Evolutionary conservation across 208 protist species (phyloP).

Genomic region (Zelonia costaricensis): DNA sequence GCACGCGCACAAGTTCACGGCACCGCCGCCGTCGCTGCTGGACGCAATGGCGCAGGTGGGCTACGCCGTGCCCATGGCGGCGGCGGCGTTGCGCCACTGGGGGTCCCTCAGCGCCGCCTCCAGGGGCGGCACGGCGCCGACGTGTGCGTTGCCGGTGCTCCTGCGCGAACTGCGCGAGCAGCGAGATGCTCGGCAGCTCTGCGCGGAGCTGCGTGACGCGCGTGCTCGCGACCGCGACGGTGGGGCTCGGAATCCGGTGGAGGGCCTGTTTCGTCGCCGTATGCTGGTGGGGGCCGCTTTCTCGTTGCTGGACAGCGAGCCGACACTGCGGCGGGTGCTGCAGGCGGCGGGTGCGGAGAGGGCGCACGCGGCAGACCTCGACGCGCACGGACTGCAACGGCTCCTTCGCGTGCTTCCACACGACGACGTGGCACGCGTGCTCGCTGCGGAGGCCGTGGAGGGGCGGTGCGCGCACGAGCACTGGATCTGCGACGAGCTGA

Average conservation of each 20-base stretch:
- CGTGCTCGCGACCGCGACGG: neutral
- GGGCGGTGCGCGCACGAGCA: constrained; percentile 61
- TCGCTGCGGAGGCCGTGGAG: constrained; percentile 9
- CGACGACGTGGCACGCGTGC: constrained; percentile 9
- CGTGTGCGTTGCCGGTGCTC: constrained; percentile 9
- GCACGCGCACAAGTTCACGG: constrained; percentile 7
- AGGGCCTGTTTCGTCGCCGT: constrained; percentile 15
- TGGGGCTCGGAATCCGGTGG: neutral
- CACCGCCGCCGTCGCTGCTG: constrained; percentile 12
- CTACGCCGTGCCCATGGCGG: constrained; percentile 14
- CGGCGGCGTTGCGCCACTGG: constrained; percentile 15
- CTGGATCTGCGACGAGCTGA: constrained; percentile 29
- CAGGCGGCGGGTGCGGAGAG: constrained; percentile 23
- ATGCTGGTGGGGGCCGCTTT: constrained; percentile 63
- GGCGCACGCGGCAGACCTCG: constrained; percentile 54
- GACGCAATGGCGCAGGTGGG: constrained; percentile 34
- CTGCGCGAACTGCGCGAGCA: constrained; percentile 14
- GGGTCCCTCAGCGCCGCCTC: constrained; percentile 2
- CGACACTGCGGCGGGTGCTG: constrained; percentile 46
- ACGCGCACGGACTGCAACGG: constrained; percentile 69
- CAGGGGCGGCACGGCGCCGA: no score
- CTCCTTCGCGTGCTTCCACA: constrained; percentile 56
- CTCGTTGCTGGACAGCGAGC: constrained; percentile 42
- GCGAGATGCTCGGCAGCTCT: constrained; percentile 17
- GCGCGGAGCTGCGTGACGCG: constrained; percentile 13